Conservation (phyloP, 1,139 yeast species). For the Lizanozyma gosingica region DNA sequence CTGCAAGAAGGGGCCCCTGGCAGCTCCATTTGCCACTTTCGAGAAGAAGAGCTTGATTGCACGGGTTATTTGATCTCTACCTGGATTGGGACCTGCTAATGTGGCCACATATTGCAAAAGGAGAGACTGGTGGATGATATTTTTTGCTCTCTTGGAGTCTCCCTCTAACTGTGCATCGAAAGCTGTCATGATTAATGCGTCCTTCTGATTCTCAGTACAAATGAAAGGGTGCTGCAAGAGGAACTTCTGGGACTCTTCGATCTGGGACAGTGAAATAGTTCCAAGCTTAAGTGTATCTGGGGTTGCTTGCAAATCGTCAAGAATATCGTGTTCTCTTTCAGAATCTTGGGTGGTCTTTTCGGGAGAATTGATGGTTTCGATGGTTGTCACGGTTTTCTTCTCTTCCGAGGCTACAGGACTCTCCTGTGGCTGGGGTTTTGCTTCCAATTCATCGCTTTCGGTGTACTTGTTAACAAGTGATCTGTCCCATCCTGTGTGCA, state of each 20-base stretch:
- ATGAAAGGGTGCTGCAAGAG: slow-evolving; percentile 57
- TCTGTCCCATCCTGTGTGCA: slow-evolving; percentile 89
- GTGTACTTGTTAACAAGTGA: slow-evolving; percentile 59
- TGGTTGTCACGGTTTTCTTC: slow-evolving; percentile 15
- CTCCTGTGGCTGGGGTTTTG: not conserved
- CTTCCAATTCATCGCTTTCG: slow-evolving; percentile 13
- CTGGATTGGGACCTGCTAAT: slow-evolving; percentile 37
- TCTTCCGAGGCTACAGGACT: too few species aligned
- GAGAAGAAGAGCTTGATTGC: slow-evolving; percentile 66
- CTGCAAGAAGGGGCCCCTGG: slow-evolving; percentile 54
- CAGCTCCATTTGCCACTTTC: slow-evolving; percentile 53
- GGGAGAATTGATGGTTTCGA: slow-evolving; percentile 23
- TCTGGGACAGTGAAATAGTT: slow-evolving; percentile 40
- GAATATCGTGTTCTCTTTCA: slow-evolving; percentile 10
- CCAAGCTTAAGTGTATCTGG: slow-evolving; percentile 66
- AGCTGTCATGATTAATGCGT: slow-evolving; percentile 87
- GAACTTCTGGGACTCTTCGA: slow-evolving; percentile 41
- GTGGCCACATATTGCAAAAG: slow-evolving; percentile 70
- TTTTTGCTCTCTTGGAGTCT: slow-evolving; percentile 43
- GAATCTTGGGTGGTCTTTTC: slow-evolving; percentile 6
- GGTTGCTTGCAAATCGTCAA: slow-evolving; percentile 27
- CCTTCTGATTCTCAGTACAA: slow-evolving; percentile 78
- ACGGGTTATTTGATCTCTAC: slow-evolving; percentile 27
- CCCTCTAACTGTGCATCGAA: slow-evolving; percentile 73
- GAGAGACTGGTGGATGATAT: slow-evolving; percentile 71